These are phyloP conservation scores for Cladosporium sp. DNA, from an alignment of 2,329 filamentous ascomycete species.

Conservation along the genomic window DNA sequence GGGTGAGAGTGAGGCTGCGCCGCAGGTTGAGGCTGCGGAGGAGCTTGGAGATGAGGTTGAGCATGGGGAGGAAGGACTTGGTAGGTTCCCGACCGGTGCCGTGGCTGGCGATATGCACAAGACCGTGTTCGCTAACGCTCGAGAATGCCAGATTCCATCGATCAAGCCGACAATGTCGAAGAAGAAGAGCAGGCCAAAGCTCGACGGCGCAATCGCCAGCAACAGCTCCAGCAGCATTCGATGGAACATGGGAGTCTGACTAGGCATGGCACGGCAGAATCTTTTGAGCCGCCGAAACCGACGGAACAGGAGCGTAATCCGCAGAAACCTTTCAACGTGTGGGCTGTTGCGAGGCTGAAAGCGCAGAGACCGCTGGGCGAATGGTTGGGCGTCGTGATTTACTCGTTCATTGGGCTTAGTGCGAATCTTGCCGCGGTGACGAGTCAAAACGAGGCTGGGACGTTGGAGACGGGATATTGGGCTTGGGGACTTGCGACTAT, in stretches of 20 bases:
- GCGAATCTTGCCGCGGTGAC: conserved; percentile 36
- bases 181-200: conserved; percentile 7
- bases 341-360: conserved; percentile 50
- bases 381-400: conserved; percentile 45
- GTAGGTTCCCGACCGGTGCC: too few relatives aligned
- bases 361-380: conserved; percentile 61
- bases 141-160: conserved; percentile 1
- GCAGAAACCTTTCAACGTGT: conserved; percentile 36
- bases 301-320: neutral
- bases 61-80: neutral
- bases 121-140: neutral
- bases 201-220: conserved; percentile 11
- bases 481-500: conserved; percentile 54
- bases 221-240: neutral
- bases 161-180: conserved; percentile 12
- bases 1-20: conserved; percentile 23
- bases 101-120: too few relatives aligned
- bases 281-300: neutral
- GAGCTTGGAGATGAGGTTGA: conserved; percentile 1
- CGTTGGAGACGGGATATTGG: conserved; percentile 24
- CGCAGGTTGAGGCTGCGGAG: conserved; percentile 18
- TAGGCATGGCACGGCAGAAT: neutral
- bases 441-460: conserved; percentile 29
- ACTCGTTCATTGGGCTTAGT: conserved; percentile 22
- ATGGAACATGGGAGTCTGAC: neutral